phyloP scores from a whole-genome alignment of 306 rosid genomes.

The Vigna radiata region DNA sequence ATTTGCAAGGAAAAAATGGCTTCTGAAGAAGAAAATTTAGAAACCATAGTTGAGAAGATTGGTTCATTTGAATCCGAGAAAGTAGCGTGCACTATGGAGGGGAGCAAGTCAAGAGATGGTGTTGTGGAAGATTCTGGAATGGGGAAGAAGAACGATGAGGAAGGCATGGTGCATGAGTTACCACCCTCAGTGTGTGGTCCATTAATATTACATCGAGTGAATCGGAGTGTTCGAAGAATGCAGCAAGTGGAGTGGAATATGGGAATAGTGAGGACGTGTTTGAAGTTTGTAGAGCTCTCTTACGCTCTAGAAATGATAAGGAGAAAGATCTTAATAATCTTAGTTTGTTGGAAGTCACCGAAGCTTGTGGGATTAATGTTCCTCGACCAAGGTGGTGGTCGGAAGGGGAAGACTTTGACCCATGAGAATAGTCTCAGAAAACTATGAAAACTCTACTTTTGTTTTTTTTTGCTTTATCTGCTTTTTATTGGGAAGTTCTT shows the following conservation, averaged over 20 bases:
- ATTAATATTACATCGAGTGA: not conserved
- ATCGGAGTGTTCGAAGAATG: not conserved
- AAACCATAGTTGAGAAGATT: not conserved
- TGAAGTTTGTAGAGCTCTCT: slow-evolving; percentile 40
- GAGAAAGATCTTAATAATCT: no score
- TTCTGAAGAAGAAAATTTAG: no score
- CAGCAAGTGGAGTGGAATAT: not conserved
- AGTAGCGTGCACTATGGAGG: not conserved
- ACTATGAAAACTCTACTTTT: no score
- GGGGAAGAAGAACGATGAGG: not conserved
- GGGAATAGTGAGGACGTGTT: not conserved
- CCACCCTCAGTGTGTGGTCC: slow-evolving; percentile 32
- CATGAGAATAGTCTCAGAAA: no score
- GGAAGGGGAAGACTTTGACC: not conserved
- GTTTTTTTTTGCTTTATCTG: no score
- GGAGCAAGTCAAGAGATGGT: not conserved
- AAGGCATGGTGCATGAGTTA: slow-evolving; percentile 4
- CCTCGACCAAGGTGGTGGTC: slow-evolving; percentile 50
- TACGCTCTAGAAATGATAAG: no score
- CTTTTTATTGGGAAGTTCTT: no score
- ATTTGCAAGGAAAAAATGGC: no score
- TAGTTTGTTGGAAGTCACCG: slow-evolving; percentile 33
- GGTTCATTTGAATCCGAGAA: no score
- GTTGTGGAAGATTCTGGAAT: not conserved
- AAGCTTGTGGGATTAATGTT: slow-evolving; percentile 48